A percentile compares a stretch with the other conserved stretches of the same genome.
Conservation (phyloP, 345 rosid species). For the Heritiera littoralis region DNA sequence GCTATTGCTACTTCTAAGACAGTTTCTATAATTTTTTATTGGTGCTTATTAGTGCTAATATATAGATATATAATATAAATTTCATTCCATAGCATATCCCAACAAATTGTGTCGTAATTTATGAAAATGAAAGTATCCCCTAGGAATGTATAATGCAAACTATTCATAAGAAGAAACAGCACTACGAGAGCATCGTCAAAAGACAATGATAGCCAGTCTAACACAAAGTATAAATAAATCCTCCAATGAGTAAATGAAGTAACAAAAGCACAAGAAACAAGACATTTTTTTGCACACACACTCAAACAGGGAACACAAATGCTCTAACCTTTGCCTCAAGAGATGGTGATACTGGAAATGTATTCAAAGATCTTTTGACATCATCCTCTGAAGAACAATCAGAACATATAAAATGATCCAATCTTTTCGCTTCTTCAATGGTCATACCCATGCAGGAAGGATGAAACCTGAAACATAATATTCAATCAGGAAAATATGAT, state of each 20-base stretch:
- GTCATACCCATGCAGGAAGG: constrained; percentile 87
- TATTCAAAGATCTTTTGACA: constrained; percentile 56
- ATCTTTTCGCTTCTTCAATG: constrained; percentile 75
- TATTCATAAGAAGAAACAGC: background rate
- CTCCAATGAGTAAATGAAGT: background rate
- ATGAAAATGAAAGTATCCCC: background rate
- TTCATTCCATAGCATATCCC: background rate
- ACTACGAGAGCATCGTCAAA: background rate
- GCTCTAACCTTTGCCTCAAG: constrained; percentile 59
- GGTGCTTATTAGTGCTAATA: background rate
- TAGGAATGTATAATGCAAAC: background rate
- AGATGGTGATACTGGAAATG: constrained; percentile 48
- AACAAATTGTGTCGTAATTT: background rate
- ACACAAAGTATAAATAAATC: background rate
- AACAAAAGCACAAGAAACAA: background rate
- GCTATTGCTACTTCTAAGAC: background rate
- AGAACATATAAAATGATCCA: constrained; percentile 73
- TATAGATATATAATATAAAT: background rate
- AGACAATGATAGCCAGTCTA: background rate
- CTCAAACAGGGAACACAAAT: background rate
- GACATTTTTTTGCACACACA: no score
- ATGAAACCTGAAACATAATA: constrained; percentile 60
- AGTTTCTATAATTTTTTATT: background rate
- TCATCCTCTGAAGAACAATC: constrained; percentile 70
- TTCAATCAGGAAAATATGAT: constrained; percentile 23